phyloP scores from a whole-genome alignment of 148 eudicot genomes.

The Gaultheria prostrata region DNA sequence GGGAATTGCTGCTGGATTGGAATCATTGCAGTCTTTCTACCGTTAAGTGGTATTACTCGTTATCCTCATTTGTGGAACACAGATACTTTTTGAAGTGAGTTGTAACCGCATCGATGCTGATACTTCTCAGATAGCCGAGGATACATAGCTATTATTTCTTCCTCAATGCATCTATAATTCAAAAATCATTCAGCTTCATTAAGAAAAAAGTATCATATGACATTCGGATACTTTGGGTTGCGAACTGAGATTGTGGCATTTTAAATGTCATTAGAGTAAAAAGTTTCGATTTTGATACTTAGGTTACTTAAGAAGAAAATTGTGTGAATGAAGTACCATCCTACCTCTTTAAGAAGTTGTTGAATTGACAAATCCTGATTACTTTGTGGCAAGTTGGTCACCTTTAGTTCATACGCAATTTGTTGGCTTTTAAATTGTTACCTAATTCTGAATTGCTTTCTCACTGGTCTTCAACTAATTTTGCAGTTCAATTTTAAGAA shows the following conservation, averaged over 20 bases:
- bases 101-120: background rate
- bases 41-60: conserved; percentile 19
- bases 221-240: background rate
- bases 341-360: background rate
- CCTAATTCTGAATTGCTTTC: background rate
- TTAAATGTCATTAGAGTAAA: background rate
- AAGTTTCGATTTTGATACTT: background rate
- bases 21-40: conserved; percentile 29
- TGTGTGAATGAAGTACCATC: background rate
- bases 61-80: background rate
- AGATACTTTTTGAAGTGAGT: background rate
- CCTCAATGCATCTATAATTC: too few relatives aligned
- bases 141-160: background rate
- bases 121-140: background rate
- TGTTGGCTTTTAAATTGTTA: background rate
- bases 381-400: background rate
- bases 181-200: background rate
- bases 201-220: background rate
- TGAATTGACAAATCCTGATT: background rate
- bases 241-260: background rate
- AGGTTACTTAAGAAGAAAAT: background rate
- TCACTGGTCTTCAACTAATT: background rate
- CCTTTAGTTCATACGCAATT: background rate
- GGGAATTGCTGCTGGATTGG: conserved; percentile 29
- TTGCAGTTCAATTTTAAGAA: background rate